phyloP scores from a whole-genome alignment of 2,329 filamentous ascomycete genomes.

The Metarhizium robertsii region DNA sequence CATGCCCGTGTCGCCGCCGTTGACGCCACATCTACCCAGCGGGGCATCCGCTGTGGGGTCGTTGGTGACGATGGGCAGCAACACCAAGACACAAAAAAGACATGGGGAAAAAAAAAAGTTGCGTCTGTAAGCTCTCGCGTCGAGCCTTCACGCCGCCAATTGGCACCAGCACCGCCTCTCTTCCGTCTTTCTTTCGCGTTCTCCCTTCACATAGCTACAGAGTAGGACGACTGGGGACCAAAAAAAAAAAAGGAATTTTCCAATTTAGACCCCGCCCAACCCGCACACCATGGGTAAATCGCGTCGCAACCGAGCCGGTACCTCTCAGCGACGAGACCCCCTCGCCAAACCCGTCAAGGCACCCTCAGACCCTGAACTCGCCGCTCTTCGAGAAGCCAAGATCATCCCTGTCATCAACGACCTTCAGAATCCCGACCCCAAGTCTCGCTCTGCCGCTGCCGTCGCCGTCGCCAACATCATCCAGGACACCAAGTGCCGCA shows the following conservation, averaged over 20 bases:
- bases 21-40: too few relatives aligned
- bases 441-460: constrained; percentile 50
- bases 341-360: constrained; percentile 50
- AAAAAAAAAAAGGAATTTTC: background rate
- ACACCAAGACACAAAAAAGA: background rate
- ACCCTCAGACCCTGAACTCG: constrained; percentile 53
- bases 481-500: constrained; percentile 51
- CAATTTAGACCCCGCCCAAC: too few relatives aligned
- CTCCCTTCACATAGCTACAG: background rate
- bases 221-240: background rate
- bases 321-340: constrained; percentile 41
- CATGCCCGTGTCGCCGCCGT: too few relatives aligned
- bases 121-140: background rate
- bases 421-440: constrained; percentile 48
- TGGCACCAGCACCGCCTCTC: background rate
- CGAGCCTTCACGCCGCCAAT: background rate
- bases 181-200: background rate
- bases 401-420: constrained; percentile 55
- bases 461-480: constrained; percentile 52
- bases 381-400: constrained; percentile 51
- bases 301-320: constrained; percentile 41
- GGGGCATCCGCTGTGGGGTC: too few relatives aligned
- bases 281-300: constrained; percentile 46
- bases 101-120: background rate
- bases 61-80: too few relatives aligned